Evolutionary conservation across 2,329 filamentous ascomycete species (phyloP).

Genomic region (Coleophoma crateriformis): DNA sequence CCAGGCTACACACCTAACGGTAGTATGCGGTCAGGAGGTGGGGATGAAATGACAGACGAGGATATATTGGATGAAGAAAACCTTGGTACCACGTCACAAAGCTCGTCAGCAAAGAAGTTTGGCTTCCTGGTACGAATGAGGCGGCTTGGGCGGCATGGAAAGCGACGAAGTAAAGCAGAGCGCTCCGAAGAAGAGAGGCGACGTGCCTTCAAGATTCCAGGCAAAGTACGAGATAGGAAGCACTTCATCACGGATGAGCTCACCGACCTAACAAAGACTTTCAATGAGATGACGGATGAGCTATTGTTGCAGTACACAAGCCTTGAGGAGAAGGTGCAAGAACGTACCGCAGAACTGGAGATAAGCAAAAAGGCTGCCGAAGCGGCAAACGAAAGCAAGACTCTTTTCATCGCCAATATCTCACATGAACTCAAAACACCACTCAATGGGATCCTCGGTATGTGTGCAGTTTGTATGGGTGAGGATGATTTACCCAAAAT

Average conservation of each 20-base stretch:
- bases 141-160: conserved; percentile 15
- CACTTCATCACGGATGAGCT: conserved; percentile 78
- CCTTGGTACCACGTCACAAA: conserved; percentile 17
- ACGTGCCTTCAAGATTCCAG: conserved; percentile 71
- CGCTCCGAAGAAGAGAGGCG: conserved; percentile 34
- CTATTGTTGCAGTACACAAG: conserved; percentile 79
- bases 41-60: conserved; percentile 11
- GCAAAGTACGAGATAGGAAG: conserved; percentile 70
- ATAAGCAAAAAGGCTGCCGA: conserved; percentile 88
- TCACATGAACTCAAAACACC: conserved; percentile 85
- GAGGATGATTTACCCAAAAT: conserved; percentile 75
- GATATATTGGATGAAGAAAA: conserved; percentile 16
- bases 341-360: conserved; percentile 79
- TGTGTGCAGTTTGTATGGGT: conserved; percentile 90
- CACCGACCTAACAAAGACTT: conserved; percentile 77
- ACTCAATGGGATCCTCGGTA: conserved; percentile 89
- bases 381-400: conserved; percentile 95
- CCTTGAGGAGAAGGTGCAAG: conserved; percentile 77
- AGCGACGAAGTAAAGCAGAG: conserved; percentile 18
- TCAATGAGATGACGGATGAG: conserved; percentile 93
- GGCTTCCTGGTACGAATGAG: conserved; percentile 22
- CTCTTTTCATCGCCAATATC: conserved; percentile 94
- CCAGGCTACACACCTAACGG: conserved; percentile 24
- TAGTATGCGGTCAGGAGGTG: conserved; percentile 22
- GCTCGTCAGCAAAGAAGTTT: conserved; percentile 25